These are phyloP conservation scores for Botryotinia narcissicola DNA, from an alignment of 2,329 filamentous ascomycete species.

Conservation along the genomic window DNA sequence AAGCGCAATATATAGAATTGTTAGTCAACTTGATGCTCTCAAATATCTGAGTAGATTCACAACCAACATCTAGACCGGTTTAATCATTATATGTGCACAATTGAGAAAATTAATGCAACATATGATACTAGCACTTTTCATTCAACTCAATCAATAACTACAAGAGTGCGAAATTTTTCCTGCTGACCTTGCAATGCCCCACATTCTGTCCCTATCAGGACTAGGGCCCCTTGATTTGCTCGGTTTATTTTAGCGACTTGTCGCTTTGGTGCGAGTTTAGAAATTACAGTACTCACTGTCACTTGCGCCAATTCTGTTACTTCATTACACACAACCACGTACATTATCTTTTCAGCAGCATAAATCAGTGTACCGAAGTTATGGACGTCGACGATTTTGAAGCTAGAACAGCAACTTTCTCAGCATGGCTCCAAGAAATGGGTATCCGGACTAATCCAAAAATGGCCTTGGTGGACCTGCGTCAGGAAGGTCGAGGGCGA, in stretches of 20 bases:
- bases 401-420: conserved; percentile 49
- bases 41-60: neutral
- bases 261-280: conserved; percentile 19
- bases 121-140: neutral
- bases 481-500: conserved; percentile 54
- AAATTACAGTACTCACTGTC: conserved; percentile 7
- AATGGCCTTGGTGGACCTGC: conserved; percentile 56
- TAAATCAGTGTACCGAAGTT: conserved; percentile 6
- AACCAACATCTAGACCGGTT: neutral
- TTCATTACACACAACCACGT: conserved; percentile 14
- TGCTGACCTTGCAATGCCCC: conserved; percentile 15
- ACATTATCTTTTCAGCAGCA: neutral
- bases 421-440: conserved; percentile 54
- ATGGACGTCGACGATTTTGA: conserved; percentile 43
- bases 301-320: conserved; percentile 10
- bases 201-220: conserved; percentile 6
- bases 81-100: neutral
- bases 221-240: conserved; percentile 20
- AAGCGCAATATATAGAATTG: neutral
- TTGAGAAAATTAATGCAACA: neutral
- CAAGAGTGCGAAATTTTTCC: conserved; percentile 20
- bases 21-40: neutral
- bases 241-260: conserved; percentile 21
- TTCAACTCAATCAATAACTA: conserved; percentile 1
- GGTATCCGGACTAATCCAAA: conserved; percentile 56